Evolutionary conservation across 805 yeast species (phyloP).

Genomic region (Ogataea wickerhamii): DNA sequence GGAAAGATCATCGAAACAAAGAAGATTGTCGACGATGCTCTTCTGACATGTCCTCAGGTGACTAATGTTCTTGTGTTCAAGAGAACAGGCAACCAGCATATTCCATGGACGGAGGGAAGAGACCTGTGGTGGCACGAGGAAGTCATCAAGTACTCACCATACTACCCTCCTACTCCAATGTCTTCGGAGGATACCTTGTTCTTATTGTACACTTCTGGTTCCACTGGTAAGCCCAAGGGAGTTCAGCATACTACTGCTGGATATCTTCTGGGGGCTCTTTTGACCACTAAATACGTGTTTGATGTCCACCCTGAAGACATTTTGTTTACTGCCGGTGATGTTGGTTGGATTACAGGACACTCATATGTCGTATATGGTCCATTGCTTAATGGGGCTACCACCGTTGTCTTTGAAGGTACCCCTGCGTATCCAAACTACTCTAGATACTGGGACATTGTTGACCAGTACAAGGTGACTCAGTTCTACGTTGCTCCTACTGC

Average conservation of each 20-base stretch:
- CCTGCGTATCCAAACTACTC: constrained; percentile 82
- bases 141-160: constrained; percentile 59
- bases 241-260: constrained; percentile 81
- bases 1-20: constrained; percentile 78
- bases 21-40: constrained; percentile 79
- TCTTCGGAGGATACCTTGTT: constrained; percentile 79
- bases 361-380: constrained; percentile 84
- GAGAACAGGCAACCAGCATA: constrained; percentile 61
- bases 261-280: constrained; percentile 65
- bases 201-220: constrained; percentile 79
- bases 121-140: constrained; percentile 80
- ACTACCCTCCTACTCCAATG: constrained; percentile 71
- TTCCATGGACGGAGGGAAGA: constrained; percentile 50
- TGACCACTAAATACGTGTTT: constrained; percentile 72
- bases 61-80: constrained; percentile 66
- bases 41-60: constrained; percentile 62
- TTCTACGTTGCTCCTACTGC: constrained; percentile 87
- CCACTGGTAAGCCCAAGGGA: constrained; percentile 89
- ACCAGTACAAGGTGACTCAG: constrained; percentile 67
- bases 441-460: constrained; percentile 77
- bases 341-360: constrained; percentile 92
- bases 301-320: constrained; percentile 73
- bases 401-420: constrained; percentile 81
- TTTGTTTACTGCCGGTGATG: constrained; percentile 84
- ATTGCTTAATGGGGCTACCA: constrained; percentile 67